Conservation (phyloP, 2,329 filamentous ascomycete genomes). For the Talaromyces amestolkiae region DNA sequence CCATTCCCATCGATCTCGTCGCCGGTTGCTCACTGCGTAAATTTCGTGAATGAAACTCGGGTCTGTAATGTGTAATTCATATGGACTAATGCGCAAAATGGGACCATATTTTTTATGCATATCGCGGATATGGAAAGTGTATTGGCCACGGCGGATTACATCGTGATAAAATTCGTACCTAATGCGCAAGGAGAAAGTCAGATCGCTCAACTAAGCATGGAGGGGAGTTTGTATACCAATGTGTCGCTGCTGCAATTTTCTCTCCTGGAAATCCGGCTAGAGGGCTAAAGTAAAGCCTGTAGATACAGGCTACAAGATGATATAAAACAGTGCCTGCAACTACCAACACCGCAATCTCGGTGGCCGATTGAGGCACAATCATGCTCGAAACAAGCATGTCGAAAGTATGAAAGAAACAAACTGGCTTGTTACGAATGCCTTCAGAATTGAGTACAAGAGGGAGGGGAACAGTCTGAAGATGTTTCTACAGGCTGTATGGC, state of each 20-base stretch:
- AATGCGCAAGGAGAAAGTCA: not conserved
- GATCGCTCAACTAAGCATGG: slow-evolving; percentile 28
- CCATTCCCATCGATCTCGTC: slow-evolving; percentile 29
- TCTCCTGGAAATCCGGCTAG: slow-evolving; percentile 33
- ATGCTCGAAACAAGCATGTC: not conserved
- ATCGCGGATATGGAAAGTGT: slow-evolving; percentile 25
- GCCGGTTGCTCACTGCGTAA: slow-evolving; percentile 28
- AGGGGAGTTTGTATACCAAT: slow-evolving; percentile 30
- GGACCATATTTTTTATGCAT: slow-evolving; percentile 33
- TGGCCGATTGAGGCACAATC: not conserved
- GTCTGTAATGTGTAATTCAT: slow-evolving; percentile 37
- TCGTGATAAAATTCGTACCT: slow-evolving; percentile 33
- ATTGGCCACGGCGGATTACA: slow-evolving; percentile 24
- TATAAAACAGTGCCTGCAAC: not conserved
- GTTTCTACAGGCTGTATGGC: not conserved
- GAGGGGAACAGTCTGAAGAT: not conserved
- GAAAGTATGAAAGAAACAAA: not conserved
- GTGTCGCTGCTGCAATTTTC: slow-evolving; percentile 32
- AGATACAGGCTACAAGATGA: slow-evolving; percentile 19
- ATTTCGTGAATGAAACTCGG: slow-evolving; percentile 34
- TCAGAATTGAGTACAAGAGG: not conserved
- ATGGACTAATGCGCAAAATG: slow-evolving; percentile 35
- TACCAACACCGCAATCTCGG: not conserved
- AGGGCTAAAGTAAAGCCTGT: slow-evolving; percentile 36
- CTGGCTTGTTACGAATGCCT: not conserved